Conservation (phyloP, 1,284 basidiomycete genomes). For the Athelia sp. region DNA sequence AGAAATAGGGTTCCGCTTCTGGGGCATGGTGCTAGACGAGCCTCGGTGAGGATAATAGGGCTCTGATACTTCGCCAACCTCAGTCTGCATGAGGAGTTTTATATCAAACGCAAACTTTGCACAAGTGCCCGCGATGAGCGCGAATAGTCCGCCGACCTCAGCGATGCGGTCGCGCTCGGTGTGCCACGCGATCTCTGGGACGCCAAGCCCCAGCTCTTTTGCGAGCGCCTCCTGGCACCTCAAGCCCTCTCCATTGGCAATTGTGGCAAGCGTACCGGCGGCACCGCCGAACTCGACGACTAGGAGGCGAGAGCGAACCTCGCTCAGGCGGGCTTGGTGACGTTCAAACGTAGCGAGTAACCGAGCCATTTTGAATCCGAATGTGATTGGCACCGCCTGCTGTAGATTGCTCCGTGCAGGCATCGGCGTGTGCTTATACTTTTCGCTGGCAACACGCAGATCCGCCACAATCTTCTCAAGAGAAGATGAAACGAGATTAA, state of each 20-base stretch:
- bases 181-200: slow-evolving; percentile 40
- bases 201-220: slow-evolving; percentile 23
- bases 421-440: slow-evolving; percentile 33
- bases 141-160: slow-evolving; percentile 35
- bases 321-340: slow-evolving; percentile 28
- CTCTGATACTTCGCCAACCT: slow-evolving; percentile 36
- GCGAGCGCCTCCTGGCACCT: slow-evolving; percentile 32
- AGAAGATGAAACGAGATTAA: slow-evolving; percentile 24
- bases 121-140: slow-evolving; percentile 35
- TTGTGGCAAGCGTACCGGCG: slow-evolving; percentile 36
- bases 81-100: slow-evolving; percentile 41
- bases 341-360: slow-evolving; percentile 36
- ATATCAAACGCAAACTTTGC: slow-evolving; percentile 38
- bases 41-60: slow-evolving; percentile 35
- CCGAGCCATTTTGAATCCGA: slow-evolving; percentile 40
- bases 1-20: slow-evolving; percentile 39
- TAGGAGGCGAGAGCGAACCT: slow-evolving; percentile 30
- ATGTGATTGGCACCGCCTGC: slow-evolving; percentile 40
- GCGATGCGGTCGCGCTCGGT: slow-evolving; percentile 39
- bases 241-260: slow-evolving; percentile 31
- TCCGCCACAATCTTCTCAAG: slow-evolving; percentile 22
- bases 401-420: slow-evolving; percentile 41
- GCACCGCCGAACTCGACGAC: slow-evolving; percentile 39
- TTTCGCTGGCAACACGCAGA: slow-evolving; percentile 22
- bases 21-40: slow-evolving; percentile 42